A percentile compares a stretch with the other conserved stretches of the same genome.
phyloP scores from a whole-genome alignment of 805 yeast genomes.

The Millerago galiae region DNA sequence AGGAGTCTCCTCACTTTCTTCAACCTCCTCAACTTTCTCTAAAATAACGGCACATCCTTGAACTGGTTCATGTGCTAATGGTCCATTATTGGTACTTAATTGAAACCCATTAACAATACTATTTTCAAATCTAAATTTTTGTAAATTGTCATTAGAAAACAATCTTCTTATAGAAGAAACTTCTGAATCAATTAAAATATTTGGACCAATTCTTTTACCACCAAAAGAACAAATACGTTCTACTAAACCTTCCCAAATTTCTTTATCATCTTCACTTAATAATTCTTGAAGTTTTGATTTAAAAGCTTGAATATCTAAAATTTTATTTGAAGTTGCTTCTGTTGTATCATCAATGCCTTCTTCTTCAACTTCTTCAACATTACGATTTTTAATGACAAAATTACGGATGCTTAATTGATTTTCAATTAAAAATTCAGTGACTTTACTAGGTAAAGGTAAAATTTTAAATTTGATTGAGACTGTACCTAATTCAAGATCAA shows the following conservation, averaged over 20 bases:
- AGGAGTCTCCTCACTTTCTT: constrained; percentile 19
- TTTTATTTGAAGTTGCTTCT: constrained; percentile 15
- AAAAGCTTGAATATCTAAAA: constrained; percentile 26
- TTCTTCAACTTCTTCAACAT: constrained; percentile 16
- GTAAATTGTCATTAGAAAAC: constrained; percentile 12
- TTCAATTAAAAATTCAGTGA: constrained; percentile 42
- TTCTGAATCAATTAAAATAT: constrained; percentile 56
- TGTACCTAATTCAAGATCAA: constrained; percentile 45
- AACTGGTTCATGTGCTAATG: constrained; percentile 79
- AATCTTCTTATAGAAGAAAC: constrained; percentile 30
- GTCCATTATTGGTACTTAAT: constrained; percentile 77
- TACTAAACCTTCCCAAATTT: constrained; percentile 25
- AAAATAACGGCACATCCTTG: constrained; percentile 66
- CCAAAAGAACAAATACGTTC: constrained; percentile 61
- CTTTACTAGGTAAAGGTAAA: constrained; percentile 48
- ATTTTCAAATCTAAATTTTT: constrained; percentile 41
- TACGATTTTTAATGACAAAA: constrained; percentile 20
- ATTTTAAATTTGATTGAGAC: constrained; percentile 36
- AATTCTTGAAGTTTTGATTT: constrained; percentile 26
- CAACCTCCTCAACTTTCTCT: constrained; percentile 32
- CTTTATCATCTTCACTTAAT: constrained; percentile 24
- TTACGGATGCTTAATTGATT: constrained; percentile 39
- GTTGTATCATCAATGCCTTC: constrained; percentile 20
- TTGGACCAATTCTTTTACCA: constrained; percentile 70
- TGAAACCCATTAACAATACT: constrained; percentile 80